Evolutionary conservation across 2,329 filamentous ascomycete species (phyloP), one percentile per base, ranked within the genome.

Genomic region (Triangularia setosa): DNA sequence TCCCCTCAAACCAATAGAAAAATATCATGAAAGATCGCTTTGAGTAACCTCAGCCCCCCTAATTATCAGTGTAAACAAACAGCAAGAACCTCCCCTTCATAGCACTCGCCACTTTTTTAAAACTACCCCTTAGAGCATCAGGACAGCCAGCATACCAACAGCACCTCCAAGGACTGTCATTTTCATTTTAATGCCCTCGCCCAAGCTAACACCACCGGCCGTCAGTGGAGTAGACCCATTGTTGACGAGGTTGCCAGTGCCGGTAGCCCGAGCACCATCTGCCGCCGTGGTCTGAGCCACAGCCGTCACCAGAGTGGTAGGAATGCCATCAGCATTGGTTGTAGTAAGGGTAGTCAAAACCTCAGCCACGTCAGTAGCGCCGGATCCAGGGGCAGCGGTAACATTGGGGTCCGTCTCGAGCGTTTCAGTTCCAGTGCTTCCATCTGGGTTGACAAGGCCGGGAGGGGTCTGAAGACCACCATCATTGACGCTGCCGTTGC

Each of bases 101-200:
- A n/a, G 2, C 23, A 16, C 12, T 28, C 12, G 12, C 23, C 23
- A 2, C 2, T 9, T 55, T 55, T 16, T 55, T 9, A 27, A 24
- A 54, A 12, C 12, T 27, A 55, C 40, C 40, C 58, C 24, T 60
- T 60, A 60, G 24, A 60, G 58, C 23, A 60, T 14, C 58, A 60
- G 28, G 25, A 60, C 24, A 60, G 16, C 58, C 23, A 53, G 5
- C 40, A 60, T 44, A 7, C 25, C 35, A 1, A 60, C 40, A 11
- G 24, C 35, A 18, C 58, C 58, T 16, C 35, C 58, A 40, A 60
- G 30, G 4, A 53, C 58, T 16, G 40, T 53, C 57, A 59, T 59
- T 21, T 44, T 25, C 57, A 40, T 35, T 1, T 33, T 40, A 7
- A 59, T 24, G 2, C 57, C 33, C 33, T 25, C 25, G 23, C 57